These are phyloP conservation scores for Pseudocercospora ulei DNA, from an alignment of 2,329 filamentous ascomycete genomes.

Conservation along the genomic window DNA sequence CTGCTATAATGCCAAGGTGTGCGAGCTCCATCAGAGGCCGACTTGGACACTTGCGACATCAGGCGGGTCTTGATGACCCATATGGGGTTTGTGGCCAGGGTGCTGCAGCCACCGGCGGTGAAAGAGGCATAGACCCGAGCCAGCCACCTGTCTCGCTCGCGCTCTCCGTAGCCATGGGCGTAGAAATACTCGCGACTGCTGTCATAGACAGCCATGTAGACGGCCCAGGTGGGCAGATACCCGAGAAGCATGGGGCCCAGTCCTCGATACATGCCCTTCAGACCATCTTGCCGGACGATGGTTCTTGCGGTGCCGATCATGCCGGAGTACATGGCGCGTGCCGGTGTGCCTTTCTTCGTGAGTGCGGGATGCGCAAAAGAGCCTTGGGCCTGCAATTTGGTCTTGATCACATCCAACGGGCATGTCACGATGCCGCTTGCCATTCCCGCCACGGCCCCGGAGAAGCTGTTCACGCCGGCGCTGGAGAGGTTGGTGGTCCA, in stretches of 20 bases:
- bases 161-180: slow-evolving; percentile 40
- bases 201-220: slow-evolving; percentile 96
- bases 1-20: slow-evolving; percentile 85
- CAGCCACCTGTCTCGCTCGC: slow-evolving; percentile 55
- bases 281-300: slow-evolving; percentile 80
- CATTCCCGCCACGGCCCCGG: slow-evolving; percentile 80
- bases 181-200: slow-evolving; percentile 67
- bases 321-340: slow-evolving; percentile 63
- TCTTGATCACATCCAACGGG: slow-evolving; percentile 97
- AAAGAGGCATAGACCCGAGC: slow-evolving; percentile 85
- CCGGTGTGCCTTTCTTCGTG: slow-evolving; percentile 32
- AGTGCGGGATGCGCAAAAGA: slow-evolving; percentile 52
- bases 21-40: slow-evolving; percentile 47
- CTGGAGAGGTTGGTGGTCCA: slow-evolving; percentile 44
- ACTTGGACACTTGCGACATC: slow-evolving; percentile 76
- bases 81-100: slow-evolving; percentile 89
- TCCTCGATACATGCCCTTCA: slow-evolving; percentile 85
- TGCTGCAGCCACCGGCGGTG: slow-evolving; percentile 82
- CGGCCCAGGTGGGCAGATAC: slow-evolving; percentile 94
- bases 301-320: slow-evolving; percentile 74
- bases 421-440: slow-evolving; percentile 91
- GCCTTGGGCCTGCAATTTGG: slow-evolving; percentile 90
- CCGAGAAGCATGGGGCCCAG: slow-evolving; percentile 89
- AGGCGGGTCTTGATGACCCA: slow-evolving; percentile 98
- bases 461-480: slow-evolving; percentile 63